Evolutionary conservation across 176 grass and related monocot genomes (phyloP).

Genomic region (Otatea glauca): DNA sequence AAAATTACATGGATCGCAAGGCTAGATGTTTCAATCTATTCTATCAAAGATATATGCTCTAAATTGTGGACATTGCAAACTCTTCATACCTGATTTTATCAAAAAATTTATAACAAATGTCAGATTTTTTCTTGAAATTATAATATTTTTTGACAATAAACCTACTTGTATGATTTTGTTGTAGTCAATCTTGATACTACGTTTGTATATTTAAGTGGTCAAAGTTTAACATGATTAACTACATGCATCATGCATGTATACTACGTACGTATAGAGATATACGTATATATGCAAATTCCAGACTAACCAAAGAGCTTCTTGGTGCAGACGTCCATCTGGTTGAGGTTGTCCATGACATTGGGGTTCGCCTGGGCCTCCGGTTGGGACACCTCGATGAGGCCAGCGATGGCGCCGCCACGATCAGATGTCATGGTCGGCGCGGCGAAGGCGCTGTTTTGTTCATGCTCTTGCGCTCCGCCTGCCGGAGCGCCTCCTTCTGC

Average conservation of each 20-base stretch:
- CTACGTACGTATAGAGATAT: not conserved
- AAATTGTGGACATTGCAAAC: not conserved
- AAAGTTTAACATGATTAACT: not conserved
- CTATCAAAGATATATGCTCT: not conserved
- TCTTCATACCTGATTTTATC: not conserved
- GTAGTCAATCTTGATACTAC: not conserved
- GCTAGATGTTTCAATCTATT: not conserved
- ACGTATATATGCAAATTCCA: not conserved
- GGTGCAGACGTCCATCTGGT: conserved; percentile 57
- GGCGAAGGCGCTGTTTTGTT: conserved; percentile 87
- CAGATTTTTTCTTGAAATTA: not conserved
- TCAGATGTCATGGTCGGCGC: conserved; percentile 69
- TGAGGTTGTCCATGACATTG: conserved; percentile 47
- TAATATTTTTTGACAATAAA: not conserved
- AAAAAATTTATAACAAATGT: not conserved
- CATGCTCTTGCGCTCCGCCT: conserved; percentile 86
- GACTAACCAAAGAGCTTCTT: conserved; percentile 73
- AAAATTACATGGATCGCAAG: not conserved
- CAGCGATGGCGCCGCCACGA: conserved; percentile 50
- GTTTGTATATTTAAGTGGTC: not conserved
- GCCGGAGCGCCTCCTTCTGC: conserved; percentile 56
- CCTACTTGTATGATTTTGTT: not conserved
- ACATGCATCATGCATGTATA: no score
- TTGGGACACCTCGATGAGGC: conserved; percentile 51
- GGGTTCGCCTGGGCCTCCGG: conserved; percentile 36